Conservation (phyloP, 164 flowering plant species). For the Annona squamosa region DNA sequence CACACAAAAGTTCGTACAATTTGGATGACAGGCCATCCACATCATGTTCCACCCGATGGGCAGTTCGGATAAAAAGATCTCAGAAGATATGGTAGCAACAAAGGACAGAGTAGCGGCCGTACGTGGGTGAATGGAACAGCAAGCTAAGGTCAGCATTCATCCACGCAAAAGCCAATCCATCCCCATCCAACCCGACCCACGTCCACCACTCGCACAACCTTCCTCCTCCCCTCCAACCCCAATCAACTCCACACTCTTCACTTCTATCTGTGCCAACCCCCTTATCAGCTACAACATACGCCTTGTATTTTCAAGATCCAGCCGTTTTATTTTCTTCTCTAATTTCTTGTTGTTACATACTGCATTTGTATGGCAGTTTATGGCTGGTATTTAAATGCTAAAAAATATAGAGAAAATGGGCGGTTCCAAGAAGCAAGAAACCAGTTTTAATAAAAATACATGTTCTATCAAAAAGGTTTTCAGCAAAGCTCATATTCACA, state of each 20-base stretch:
- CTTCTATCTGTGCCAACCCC: neutral
- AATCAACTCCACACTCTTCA: neutral
- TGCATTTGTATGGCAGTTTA: no score
- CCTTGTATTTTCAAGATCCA: no score
- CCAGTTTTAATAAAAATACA: no score
- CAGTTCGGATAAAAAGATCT: neutral
- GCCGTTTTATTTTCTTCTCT: no score
- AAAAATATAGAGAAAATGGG: neutral
- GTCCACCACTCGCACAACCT: neutral
- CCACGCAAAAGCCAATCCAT: conserved; percentile 20
- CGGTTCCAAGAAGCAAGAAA: neutral
- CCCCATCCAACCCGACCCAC: conserved; percentile 4
- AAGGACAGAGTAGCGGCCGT: neutral
- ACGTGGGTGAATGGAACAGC: neutral
- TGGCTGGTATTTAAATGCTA: no score
- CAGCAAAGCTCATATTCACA: no score
- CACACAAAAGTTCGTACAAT: no score
- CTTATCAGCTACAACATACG: no score
- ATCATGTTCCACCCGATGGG: neutral
- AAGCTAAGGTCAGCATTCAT: conserved; percentile 13
- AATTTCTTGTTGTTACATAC: no score
- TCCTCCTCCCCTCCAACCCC: neutral
- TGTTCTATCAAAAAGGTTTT: no score
- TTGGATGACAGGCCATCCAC: neutral
- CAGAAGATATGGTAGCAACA: neutral